These are phyloP conservation scores for Fusarium neocosmosporiellum DNA, from an alignment of 2,329 filamentous ascomycete species.

Conservation along the genomic window DNA sequence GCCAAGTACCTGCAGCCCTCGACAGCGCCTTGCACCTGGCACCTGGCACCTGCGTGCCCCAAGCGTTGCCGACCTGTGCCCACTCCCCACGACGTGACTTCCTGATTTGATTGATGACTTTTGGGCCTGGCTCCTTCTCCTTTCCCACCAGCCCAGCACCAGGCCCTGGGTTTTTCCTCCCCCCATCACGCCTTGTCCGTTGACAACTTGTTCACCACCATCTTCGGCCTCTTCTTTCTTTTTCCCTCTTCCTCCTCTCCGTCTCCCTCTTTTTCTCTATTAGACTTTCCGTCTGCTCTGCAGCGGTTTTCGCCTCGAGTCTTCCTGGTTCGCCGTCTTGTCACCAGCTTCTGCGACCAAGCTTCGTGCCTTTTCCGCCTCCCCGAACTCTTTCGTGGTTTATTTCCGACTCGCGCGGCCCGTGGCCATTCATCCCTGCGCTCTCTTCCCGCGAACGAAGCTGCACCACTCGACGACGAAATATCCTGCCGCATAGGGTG, in stretches of 20 bases:
- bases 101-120: constrained; percentile 42
- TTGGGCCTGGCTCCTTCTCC: constrained; percentile 40
- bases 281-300: constrained; percentile 36
- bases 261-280: constrained; percentile 23
- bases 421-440: constrained; percentile 37
- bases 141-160: constrained; percentile 35
- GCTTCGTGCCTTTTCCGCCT: constrained; percentile 39
- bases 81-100: constrained; percentile 43
- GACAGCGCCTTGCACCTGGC: constrained; percentile 24
- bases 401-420: constrained; percentile 39
- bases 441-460: constrained; percentile 33
- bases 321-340: constrained; percentile 30
- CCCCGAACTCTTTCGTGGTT: constrained; percentile 43
- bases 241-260: constrained; percentile 22
- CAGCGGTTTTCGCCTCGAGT: constrained; percentile 40
- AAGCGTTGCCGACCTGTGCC: constrained; percentile 37
- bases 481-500: constrained; percentile 33
- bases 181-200: constrained; percentile 40
- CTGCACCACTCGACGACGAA: constrained; percentile 30
- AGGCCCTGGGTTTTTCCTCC: constrained; percentile 42
- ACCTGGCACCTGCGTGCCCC: constrained; percentile 39
- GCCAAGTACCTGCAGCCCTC: constrained; percentile 20
- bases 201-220: constrained; percentile 40
- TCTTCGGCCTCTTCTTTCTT: constrained; percentile 32
- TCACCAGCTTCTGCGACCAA: constrained; percentile 35